Conservation (phyloP, 1,284 basidiomycete species). For the Ceratobasidium sp. region DNA sequence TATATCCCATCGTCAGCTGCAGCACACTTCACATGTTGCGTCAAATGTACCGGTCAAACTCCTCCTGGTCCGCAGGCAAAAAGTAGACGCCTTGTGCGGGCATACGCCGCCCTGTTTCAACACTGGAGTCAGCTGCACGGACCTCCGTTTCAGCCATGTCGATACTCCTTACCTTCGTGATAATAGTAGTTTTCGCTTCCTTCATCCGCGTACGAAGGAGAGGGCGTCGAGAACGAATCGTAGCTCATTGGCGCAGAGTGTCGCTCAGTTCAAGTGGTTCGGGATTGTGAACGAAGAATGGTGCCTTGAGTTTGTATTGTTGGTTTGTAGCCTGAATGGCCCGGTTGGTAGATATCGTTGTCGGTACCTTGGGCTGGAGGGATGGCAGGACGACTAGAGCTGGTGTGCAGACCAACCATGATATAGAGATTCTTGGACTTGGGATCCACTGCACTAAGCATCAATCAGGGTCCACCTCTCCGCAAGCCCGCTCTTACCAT, state of each 20-base stretch:
- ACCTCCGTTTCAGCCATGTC: constrained; percentile 6
- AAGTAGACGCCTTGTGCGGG: constrained; percentile 45
- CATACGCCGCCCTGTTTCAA: constrained; percentile 43
- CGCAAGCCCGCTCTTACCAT: constrained; percentile 5
- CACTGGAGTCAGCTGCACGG: background rate
- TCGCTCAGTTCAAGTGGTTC: background rate
- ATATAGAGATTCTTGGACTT: constrained; percentile 1
- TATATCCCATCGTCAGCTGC: constrained; percentile 1
- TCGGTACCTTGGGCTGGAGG: background rate
- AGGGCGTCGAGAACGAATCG: constrained; percentile 15
- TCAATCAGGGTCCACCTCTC: constrained; percentile 24
- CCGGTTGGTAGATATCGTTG: background rate
- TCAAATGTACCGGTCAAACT: constrained; percentile 44
- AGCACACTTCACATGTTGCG: background rate
- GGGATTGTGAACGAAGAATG: background rate
- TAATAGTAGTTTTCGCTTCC: constrained; percentile 38
- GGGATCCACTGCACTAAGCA: too few species aligned
- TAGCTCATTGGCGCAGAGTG: background rate
- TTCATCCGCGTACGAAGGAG: constrained; percentile 19
- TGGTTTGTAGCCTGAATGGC: background rate
- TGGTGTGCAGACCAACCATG: background rate
- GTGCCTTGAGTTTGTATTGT: background rate
- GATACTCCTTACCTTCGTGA: constrained; percentile 43
- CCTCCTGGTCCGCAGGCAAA: constrained; percentile 47
- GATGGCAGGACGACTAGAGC: background rate